Conservation (phyloP, 164 flowering plant species). For the Stephania japonica region DNA sequence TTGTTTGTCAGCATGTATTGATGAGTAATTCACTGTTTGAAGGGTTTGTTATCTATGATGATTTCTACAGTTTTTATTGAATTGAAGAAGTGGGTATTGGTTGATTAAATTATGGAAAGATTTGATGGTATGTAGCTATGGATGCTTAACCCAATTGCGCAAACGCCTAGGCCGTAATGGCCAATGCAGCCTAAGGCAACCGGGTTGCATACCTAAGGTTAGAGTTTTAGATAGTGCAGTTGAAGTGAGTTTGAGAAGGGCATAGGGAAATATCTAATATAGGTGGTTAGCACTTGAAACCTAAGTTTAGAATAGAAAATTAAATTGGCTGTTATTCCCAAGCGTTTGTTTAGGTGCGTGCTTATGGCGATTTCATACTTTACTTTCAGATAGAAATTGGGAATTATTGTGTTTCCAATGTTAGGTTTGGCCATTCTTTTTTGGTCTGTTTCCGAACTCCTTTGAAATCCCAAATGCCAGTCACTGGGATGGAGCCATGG, state of each 20-base stretch:
- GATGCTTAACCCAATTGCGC: too few species aligned
- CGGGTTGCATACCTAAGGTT: too few species aligned
- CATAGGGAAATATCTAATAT: too few species aligned
- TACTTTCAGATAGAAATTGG: background rate
- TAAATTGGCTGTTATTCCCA: background rate
- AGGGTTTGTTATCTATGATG: background rate
- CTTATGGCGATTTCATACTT: background rate
- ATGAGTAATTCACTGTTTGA: background rate
- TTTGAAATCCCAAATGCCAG: too few species aligned
- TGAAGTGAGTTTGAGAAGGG: background rate
- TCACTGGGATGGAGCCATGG: too few species aligned
- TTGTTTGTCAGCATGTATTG: too few species aligned
- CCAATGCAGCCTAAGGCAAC: too few species aligned
- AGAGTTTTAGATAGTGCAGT: too few species aligned
- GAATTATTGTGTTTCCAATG: background rate
- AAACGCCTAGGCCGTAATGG: too few species aligned
- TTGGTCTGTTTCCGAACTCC: too few species aligned
- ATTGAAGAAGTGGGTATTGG: background rate
- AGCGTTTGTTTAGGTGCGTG: background rate
- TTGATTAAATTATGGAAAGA: background rate
- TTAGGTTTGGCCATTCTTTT: too few species aligned
- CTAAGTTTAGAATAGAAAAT: background rate
- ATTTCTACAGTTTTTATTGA: background rate
- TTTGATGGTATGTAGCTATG: background rate
- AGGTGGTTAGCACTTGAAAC: background rate